phyloP scores from a whole-genome alignment of 225 moss, liverwort and hornwort species.

The Ulota crispa region DNA sequence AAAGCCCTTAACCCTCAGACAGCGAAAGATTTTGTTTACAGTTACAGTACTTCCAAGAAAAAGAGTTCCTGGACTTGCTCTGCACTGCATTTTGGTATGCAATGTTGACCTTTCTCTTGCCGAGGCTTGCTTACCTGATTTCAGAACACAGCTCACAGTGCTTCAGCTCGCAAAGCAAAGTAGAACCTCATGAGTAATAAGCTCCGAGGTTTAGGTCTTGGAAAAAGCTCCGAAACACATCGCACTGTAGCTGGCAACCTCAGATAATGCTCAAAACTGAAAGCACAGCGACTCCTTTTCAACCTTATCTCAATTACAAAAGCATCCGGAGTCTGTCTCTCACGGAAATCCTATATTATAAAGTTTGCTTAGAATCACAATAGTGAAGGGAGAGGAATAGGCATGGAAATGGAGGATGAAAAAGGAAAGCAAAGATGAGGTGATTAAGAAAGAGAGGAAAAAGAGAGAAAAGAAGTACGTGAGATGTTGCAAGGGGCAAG shows the following conservation, averaged over 20 bases:
- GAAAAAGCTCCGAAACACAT: not conserved
- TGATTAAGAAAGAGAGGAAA: no score
- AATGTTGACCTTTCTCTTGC: not conserved
- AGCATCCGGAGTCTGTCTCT: no score
- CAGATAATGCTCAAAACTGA: not conserved
- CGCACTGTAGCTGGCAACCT: not conserved
- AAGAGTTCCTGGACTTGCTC: not conserved
- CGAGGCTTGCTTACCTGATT: not conserved
- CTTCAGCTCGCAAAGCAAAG: not conserved
- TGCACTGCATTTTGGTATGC: not conserved
- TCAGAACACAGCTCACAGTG: constrained; percentile 6
- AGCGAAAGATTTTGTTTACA: not conserved
- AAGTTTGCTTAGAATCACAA: no score
- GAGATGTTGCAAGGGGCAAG: no score
- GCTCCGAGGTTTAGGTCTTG: not conserved
- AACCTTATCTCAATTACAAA: not conserved
- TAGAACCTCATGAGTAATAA: not conserved
- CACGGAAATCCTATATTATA: no score
- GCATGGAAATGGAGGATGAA: no score
- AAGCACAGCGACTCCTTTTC: not conserved
- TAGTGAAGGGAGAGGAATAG: no score
- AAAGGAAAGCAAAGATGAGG: no score
- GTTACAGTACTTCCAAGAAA: not conserved
- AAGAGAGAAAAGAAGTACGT: no score
- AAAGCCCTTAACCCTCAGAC: not conserved